phyloP scores from a whole-genome alignment of 495 filamentous ascomycete species.

The Podospora tetraspora region DNA sequence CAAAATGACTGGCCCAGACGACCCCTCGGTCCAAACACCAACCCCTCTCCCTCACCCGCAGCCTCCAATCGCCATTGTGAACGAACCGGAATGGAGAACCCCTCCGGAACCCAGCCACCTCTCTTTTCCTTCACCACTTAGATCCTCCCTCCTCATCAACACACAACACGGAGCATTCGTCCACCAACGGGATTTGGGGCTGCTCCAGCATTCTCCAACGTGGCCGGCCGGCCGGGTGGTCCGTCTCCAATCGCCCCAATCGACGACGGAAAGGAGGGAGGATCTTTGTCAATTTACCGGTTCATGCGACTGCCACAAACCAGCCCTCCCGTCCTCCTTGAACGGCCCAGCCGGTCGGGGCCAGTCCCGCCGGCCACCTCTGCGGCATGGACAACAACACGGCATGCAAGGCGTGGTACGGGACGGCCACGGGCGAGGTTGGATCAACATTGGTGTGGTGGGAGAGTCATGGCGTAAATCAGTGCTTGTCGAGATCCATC shows the following conservation, averaged over 20 bases:
- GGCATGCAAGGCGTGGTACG: background rate
- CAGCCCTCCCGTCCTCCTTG: background rate
- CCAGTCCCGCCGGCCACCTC: background rate
- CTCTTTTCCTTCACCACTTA: background rate
- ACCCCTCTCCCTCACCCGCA: background rate
- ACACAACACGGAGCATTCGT: background rate
- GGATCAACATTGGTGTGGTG: no score
- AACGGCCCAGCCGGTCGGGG: no score
- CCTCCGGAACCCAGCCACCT: background rate
- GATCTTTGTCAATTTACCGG: background rate
- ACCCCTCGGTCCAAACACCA: background rate
- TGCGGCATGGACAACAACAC: background rate
- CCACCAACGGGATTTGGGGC: background rate
- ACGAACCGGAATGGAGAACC: background rate
- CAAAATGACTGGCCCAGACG: background rate
- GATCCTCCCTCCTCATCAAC: background rate
- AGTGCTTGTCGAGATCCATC: no score
- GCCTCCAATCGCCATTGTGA: background rate
- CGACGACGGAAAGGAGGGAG: background rate
- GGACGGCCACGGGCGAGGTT: background rate
- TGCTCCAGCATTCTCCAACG: background rate
- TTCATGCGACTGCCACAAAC: constrained; percentile 2
- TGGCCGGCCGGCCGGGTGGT: background rate
- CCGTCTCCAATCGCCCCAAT: background rate
- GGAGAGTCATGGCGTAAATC: no score